Evolutionary conservation across 2,329 filamentous ascomycete species (phyloP), one percentile per base, ranked within the genome.

Genomic region (Aspergillus niger): DNA sequence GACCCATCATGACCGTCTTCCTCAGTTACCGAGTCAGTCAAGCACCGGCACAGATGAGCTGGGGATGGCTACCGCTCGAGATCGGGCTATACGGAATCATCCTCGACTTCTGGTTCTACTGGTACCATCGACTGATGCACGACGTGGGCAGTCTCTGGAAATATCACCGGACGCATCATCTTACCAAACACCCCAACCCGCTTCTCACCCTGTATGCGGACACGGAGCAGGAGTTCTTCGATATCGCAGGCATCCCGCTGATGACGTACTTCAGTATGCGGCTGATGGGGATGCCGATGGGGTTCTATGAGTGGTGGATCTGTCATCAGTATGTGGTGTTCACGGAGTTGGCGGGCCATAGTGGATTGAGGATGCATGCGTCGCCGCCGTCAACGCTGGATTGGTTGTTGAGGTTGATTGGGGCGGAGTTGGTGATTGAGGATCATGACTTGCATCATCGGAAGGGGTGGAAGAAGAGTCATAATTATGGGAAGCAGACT

Each of bases 221-320:
- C 53, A 53, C 63, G 7, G 78, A 77, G 56, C 79, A 81, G 57
- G 78, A 80, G 55, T 64, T 80, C 7, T 76, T 79, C 58, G 78
- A 81, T 54, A 77, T 80, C 30, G 73, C 71, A 6, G 75, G 73
- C n/a, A 74, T 81, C 8, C 79, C 79, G 0, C 60, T 80, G 20
- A 62, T 79, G 54, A 73, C 78, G 2, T 81, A 74, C 62, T 68
- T 69, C 43, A 75, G 70, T 1, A 58, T 80, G 38, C 76, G 72
- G 57, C 6, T 67, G 0, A 70, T 76, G 36, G 77, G 78, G 0
- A 51, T 80, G 3, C 78, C 77, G 0, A 77, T 81, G 75, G 78
- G 77, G 2, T 81, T 82, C 63, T 80, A 81, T 52, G 79, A 80
- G 44, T 79, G 76, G 77, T 81, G 79, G 79, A 63, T 81, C 17